Base-by-base conservation (phyloP, 108 stramenopile species). In the Schizochytrium sp. region DNA sequence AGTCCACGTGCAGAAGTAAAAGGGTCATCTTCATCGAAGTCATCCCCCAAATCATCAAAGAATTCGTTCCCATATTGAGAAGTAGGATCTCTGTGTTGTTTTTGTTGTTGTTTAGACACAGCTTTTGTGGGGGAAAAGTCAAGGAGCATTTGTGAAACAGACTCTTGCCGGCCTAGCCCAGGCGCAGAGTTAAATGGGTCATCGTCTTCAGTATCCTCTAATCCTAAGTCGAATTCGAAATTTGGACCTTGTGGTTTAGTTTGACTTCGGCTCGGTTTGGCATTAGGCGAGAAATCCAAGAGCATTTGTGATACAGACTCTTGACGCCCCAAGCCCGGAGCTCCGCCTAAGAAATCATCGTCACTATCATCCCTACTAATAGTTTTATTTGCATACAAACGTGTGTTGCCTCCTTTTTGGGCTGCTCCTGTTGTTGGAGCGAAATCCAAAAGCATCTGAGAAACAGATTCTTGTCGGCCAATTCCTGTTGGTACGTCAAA, bases 61-160 rank as follows among this genome's bases (percentile, higher is more conserved):
- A n/a, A 17, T 17, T 60, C 59, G 28, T 60, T n/a, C 17, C 59
- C 28, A 2, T n/a, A n/a, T n/a, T 17, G 28, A 28, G 28, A 28
- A 28, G 28, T 28, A 28, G 28, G 28, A 28, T 28, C 28, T 28
- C 28, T 28, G 28, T 28, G 28, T 28, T 28, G 28, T 28, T 28
- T 28, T 28, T 28, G 28, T 28, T 38, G 64, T 44, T 69, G 12
- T 15, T 69, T 38, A 15, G 64, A 69, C 64, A 15, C 2, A 13
- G 12, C 42, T 15, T 69, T 15, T 69, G 19, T 44, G 40, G 64
- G 15, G 19, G 12, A 44, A 15, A 7, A 15, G 64, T 69, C 1
- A 2, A 69, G 64, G 44, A 69, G 64, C 64, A 69, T 69, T 7
- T 69, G 64, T 44, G 64, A 69, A 44, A 69, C 64, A 69, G 64